phyloP scores from a whole-genome alignment of 495 filamentous ascomycete species.

The Penicillium argentinense region DNA sequence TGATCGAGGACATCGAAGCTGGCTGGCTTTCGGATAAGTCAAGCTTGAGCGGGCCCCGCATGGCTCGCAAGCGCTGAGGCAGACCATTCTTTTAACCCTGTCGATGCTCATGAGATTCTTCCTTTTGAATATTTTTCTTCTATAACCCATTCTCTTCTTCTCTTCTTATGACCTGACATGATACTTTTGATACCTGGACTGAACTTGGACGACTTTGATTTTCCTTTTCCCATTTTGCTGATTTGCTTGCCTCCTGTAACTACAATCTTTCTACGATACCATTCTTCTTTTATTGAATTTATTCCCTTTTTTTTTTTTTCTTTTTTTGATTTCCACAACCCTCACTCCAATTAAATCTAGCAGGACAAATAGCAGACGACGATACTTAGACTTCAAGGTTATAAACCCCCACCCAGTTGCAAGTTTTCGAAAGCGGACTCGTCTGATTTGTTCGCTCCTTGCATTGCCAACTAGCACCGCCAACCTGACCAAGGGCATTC shows the following conservation, averaged over 20 bases:
- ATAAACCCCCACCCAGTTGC: constrained; percentile 12
- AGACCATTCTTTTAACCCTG: neutral
- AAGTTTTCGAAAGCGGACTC: neutral
- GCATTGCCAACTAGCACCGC: constrained; percentile 10
- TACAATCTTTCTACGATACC: constrained; percentile 29
- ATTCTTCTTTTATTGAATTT: constrained; percentile 17
- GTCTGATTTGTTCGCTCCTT: constrained; percentile 5
- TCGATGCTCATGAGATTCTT: neutral
- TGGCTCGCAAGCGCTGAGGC: constrained; percentile 9
- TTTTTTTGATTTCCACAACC: neutral
- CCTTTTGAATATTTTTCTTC: neutral
- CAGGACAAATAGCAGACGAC: no score
- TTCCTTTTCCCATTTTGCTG: neutral
- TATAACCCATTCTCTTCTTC: neutral
- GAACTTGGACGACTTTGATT: neutral
- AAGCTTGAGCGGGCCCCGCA: constrained; percentile 16
- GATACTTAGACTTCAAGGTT: no score
- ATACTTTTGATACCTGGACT: neutral
- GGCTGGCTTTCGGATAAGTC: constrained; percentile 39
- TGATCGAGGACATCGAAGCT: constrained; percentile 41
- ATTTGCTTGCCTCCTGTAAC: neutral
- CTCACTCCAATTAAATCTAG: no score
- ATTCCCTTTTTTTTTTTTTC: neutral
- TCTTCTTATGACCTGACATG: constrained; percentile 7
- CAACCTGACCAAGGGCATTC: neutral